A percentile compares a stretch with the other conserved stretches of the same genome.
Evolutionary conservation across 148 eudicot species (phyloP).

Genomic region (Pouteria glomerata): DNA sequence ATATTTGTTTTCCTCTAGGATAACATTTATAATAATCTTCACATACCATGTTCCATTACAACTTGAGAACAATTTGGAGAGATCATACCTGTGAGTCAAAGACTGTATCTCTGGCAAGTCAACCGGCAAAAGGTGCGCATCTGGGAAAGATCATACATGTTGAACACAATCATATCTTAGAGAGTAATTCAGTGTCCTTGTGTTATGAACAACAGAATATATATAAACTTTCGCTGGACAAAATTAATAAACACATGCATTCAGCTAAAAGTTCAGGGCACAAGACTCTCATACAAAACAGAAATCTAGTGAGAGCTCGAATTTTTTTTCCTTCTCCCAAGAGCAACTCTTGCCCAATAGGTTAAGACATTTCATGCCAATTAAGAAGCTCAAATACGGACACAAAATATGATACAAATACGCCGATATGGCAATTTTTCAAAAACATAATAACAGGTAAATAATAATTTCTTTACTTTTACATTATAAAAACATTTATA

Average conservation of each 20-base stretch:
- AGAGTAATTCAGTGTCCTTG: background rate
- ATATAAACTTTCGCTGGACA: background rate
- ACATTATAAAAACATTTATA: no score
- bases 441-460: no score
- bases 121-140: constrained; percentile 89
- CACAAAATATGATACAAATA: no score
- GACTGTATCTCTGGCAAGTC: constrained; percentile 78
- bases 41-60: no score
- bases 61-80: no score
- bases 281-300: background rate
- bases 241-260: background rate
- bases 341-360: background rate
- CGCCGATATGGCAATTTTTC: no score
- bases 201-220: background rate
- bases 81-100: constrained; percentile 80
- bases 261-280: background rate
- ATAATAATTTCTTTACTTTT: no score
- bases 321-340: background rate
- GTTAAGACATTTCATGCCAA: background rate
- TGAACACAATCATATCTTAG: background rate
- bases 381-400: background rate
- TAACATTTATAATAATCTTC: no score
- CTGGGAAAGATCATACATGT: constrained; percentile 29
- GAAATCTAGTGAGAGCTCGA: background rate
- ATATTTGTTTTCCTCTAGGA: no score